Base-by-base conservation (phyloP, 139 green algal genomes). In the Zygnema cylindricum region DNA sequence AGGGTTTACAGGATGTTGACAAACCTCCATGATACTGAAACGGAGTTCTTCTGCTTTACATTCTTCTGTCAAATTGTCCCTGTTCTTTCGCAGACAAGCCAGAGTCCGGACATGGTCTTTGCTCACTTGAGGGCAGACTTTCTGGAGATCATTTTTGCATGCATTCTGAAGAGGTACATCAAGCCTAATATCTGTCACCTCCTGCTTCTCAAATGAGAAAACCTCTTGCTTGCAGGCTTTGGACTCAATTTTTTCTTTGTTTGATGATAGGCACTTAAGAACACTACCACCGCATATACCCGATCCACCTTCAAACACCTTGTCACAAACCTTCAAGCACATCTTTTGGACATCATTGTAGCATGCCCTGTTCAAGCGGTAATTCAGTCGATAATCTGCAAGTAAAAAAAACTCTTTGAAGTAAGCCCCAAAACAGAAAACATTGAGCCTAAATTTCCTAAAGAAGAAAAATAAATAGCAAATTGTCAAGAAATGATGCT, bases 381-480 rank as follows among this genome's bases (percentile, higher is more conserved):
- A 95, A 92, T 98, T 98, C 30, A 98, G 91, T 36, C 95, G 93
- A 92, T 96, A 98, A 91, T 98, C 95, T 88, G n/a, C 90, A n/a
- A n/a, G n/a, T n/a, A n/a, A n/a, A n/a, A n/a, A n/a, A n/a, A n/a
- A n/a, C n/a, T n/a, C n/a, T n/a, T n/a, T n/a, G n/a, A n/a, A n/a
- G n/a, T n/a, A n/a, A n/a, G n/a, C n/a, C n/a, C n/a, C n/a, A n/a
- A n/a, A n/a, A n/a, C n/a, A n/a, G n/a, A n/a, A n/a, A n/a, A n/a
- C n/a, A n/a, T n/a, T n/a, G n/a, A n/a, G n/a, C n/a, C n/a, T n/a
- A n/a, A n/a, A n/a, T n/a, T n/a, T n/a, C n/a, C n/a, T n/a, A n/a
- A n/a, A n/a, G n/a, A n/a, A n/a, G n/a, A n/a, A n/a, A n/a, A n/a
- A n/a, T n/a, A n/a, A n/a, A n/a, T n/a, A n/a, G n/a, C n/a, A n/a